Evolutionary conservation across 2,329 filamentous ascomycete genomes (phyloP).

Genomic region (Aspergillus japonicus): DNA sequence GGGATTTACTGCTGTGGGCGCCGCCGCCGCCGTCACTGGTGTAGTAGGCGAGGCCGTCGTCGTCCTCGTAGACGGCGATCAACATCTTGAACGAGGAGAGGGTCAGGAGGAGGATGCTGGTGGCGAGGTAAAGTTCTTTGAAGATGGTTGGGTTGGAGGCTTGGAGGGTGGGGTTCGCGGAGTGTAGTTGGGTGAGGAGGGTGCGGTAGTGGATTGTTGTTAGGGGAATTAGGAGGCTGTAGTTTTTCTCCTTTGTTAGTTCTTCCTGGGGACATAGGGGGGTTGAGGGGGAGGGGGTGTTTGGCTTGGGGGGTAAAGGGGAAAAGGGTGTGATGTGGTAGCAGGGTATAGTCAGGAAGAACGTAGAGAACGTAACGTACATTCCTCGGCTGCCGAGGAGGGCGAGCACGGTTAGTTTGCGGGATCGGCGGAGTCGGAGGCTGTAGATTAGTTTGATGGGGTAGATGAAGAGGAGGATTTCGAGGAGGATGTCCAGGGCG

Average conservation of each 20-base stretch:
- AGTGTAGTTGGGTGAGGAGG: slow-evolving; percentile 29
- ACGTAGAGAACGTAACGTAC: slow-evolving; percentile 33
- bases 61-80: slow-evolving; percentile 36
- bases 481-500: slow-evolving; percentile 42
- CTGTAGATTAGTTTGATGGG: slow-evolving; percentile 40
- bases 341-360: too few relatives aligned
- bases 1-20: not conserved
- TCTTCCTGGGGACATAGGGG: not conserved
- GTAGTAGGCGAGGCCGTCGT: slow-evolving; percentile 24
- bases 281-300: not conserved
- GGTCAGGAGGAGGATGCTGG: slow-evolving; percentile 44
- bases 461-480: slow-evolving; percentile 40
- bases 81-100: slow-evolving; percentile 49
- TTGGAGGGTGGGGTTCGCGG: slow-evolving; percentile 38
- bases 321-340: not conserved
- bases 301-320: not conserved
- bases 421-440: slow-evolving; percentile 37
- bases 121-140: slow-evolving; percentile 44
- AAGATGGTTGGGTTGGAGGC: slow-evolving; percentile 37
- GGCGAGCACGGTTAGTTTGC: slow-evolving; percentile 40
- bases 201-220: slow-evolving; percentile 41
- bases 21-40: not conserved
- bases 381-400: slow-evolving; percentile 44
- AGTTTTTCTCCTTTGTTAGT: too few relatives aligned
- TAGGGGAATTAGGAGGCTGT: slow-evolving; percentile 32